Evolutionary conservation across 306 rosid species (phyloP), one percentile per base, ranked within the genome.

Genomic region (Echinosophora koreensis): DNA sequence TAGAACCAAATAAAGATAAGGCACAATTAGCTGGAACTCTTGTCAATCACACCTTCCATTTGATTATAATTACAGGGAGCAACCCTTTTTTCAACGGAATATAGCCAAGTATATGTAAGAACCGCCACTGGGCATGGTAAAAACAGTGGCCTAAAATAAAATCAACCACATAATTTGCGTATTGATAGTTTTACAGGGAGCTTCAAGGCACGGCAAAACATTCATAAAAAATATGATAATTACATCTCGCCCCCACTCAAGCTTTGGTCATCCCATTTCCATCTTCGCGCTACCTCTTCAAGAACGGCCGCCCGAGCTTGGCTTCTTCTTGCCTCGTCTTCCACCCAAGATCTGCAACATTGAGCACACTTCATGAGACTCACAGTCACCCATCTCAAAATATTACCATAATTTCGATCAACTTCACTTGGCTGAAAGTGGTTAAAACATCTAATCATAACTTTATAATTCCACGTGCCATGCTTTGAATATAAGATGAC

Each of bases 311-410:
- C 97, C 35, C 97, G 89, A 27, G 97, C 91, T 80, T 89, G 92
- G 83, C 91, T 92, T 85, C 83, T 90, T 75, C 73, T 89, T 10
- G 96, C 99, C 69, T 95, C 99, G 13, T 95, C 99, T 85, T 95
- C 99, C 73, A 95, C 95, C 99, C 99, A 95, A n/a, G 96, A 87
- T 88, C 97, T 95, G 97, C 88, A 85, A 77, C 70, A 66, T 81
- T 59, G 49, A 63, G 56, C 5, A 44, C 74, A 46, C 70, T 66
- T 71, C 30, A 74, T 81, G 18, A 83, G 86, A 81, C 47, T 27
- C 76, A 69, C 76, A 69, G 22, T 0, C 44, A 35, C 65, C 66
- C 22, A 38, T 64, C 62, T 62, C 63, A 6, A 60, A 69, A 74
- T 54, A 73, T 34, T 75, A 60, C 16, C 38, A 66, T 28, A 66